A percentile compares a stretch with the other conserved stretches of the same genome.
These are phyloP conservation scores for Monilinia polystroma DNA, from an alignment of 2,329 filamentous ascomycete species.

Conservation along the genomic window DNA sequence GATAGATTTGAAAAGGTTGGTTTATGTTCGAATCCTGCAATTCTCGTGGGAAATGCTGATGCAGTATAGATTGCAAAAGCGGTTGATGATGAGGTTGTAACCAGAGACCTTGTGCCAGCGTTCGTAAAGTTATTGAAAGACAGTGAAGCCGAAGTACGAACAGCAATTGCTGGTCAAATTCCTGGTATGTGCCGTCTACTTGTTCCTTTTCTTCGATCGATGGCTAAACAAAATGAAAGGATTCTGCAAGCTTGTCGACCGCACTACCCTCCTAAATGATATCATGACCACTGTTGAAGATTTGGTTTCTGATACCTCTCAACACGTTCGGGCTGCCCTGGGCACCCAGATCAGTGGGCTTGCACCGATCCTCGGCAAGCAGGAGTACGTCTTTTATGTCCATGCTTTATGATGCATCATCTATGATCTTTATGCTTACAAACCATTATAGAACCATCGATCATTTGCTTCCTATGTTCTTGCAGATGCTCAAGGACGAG, in stretches of 20 bases:
- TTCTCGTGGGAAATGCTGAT: slow-evolving; percentile 26
- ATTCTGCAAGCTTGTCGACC: slow-evolving; percentile 88
- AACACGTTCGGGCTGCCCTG: slow-evolving; percentile 92
- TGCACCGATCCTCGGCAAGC: slow-evolving; percentile 94
- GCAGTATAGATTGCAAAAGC: slow-evolving; percentile 83
- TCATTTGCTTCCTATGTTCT: slow-evolving; percentile 96
- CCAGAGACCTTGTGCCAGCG: slow-evolving; percentile 88
- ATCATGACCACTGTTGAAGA: slow-evolving; percentile 97
- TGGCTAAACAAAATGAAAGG: slow-evolving; percentile 51
- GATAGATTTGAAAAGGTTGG: slow-evolving; percentile 94
- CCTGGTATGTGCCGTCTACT: slow-evolving; percentile 55
- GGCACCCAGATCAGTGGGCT: slow-evolving; percentile 96
- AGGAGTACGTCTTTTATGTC: slow-evolving; percentile 67
- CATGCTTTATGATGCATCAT: slow-evolving; percentile 4
- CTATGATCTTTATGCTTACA: slow-evolving; percentile 29
- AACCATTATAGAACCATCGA: slow-evolving; percentile 73
- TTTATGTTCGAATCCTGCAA: neutral
- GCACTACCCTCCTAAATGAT: slow-evolving; percentile 83
- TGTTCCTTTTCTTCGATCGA: neutral
- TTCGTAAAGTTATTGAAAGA: slow-evolving; percentile 98
- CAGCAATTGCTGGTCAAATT: slow-evolving; percentile 95
- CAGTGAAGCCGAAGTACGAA: slow-evolving; percentile 95
- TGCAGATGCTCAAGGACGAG: slow-evolving; percentile 99
- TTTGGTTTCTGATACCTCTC: slow-evolving; percentile 90
- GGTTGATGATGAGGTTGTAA: slow-evolving; percentile 94